A percentile compares a stretch with the other conserved stretches of the same genome.
phyloP scores from a whole-genome alignment of 805 yeast genomes.

The Candida quercuum region DNA sequence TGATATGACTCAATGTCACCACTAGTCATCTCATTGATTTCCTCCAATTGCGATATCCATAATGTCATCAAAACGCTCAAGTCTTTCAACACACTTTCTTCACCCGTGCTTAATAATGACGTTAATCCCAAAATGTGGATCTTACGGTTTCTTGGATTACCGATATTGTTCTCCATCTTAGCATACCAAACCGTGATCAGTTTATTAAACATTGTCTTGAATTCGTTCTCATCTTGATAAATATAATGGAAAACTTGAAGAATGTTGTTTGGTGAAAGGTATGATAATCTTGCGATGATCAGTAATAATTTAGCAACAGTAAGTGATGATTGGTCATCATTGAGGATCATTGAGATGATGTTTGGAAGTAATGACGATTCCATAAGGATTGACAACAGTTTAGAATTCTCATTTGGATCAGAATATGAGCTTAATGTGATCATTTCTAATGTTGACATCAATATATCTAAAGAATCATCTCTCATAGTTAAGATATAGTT shows the following conservation, averaged over 20 bases:
- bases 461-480: slow-evolving; percentile 60
- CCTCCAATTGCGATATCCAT: slow-evolving; percentile 62
- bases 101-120: slow-evolving; percentile 38
- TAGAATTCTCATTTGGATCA: slow-evolving; percentile 15
- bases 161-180: slow-evolving; percentile 48
- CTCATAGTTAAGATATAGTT: slow-evolving; percentile 56
- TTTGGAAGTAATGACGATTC: slow-evolving; percentile 24
- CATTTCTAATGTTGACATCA: slow-evolving; percentile 51
- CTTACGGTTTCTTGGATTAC: slow-evolving; percentile 74
- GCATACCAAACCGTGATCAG: slow-evolving; percentile 34
- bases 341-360: slow-evolving; percentile 24
- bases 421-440: slow-evolving; percentile 25
- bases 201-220: slow-evolving; percentile 22
- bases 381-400: slow-evolving; percentile 16
- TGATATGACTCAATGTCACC: slow-evolving; percentile 58
- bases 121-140: slow-evolving; percentile 58
- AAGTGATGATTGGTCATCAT: slow-evolving; percentile 27
- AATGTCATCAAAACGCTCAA: slow-evolving; percentile 30
- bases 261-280: slow-evolving; percentile 25
- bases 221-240: slow-evolving; percentile 21
- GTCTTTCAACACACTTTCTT: slow-evolving; percentile 24
- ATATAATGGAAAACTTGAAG: slow-evolving; percentile 24
- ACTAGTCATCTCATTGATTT: slow-evolving; percentile 52
- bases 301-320: slow-evolving; percentile 29
- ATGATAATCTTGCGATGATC: slow-evolving; percentile 31